phyloP scores from a whole-genome alignment of 2,329 filamentous ascomycete genomes.

The Venturia pyrina region DNA sequence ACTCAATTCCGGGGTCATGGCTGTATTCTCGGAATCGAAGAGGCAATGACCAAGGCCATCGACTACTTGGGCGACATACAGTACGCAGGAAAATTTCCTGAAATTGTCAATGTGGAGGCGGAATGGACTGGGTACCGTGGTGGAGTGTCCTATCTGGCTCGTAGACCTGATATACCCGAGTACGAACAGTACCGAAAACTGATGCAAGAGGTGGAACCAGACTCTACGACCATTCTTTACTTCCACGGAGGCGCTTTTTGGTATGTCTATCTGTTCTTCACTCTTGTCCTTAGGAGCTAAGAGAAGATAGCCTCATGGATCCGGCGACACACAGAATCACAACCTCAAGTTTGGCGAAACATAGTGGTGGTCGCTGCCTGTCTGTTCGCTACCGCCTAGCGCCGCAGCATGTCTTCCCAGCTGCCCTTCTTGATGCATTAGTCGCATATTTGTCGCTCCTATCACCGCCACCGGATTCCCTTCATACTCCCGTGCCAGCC shows the following conservation, averaged over 20 bases:
- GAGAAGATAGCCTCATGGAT: conserved; percentile 44
- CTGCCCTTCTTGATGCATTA: conserved; percentile 62
- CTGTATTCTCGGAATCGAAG: conserved; percentile 15
- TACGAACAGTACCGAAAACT: conserved; percentile 54
- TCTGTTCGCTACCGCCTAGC: conserved; percentile 65
- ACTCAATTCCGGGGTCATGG: not conserved
- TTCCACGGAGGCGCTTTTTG: conserved; percentile 69
- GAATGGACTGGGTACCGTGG: conserved; percentile 67
- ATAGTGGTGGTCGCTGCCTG: conserved; percentile 58
- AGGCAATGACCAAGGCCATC: conserved; percentile 49
- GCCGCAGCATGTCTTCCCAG: conserved; percentile 65
- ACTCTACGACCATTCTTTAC: conserved; percentile 54
- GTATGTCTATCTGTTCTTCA: not conserved
- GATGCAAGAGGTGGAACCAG: conserved; percentile 54
- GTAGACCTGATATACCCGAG: conserved; percentile 49
- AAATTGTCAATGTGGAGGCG: conserved; percentile 49
- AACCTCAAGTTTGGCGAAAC: conserved; percentile 52
- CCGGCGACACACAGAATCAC: conserved; percentile 54
- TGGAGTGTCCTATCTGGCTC: conserved; percentile 40
- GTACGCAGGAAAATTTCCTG: conserved; percentile 37
- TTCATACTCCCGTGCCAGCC: conserved; percentile 56
- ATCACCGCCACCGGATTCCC: conserved; percentile 58
- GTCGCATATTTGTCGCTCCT: conserved; percentile 63
- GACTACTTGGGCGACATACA: conserved; percentile 37
- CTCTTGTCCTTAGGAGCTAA: not conserved